phyloP scores from a whole-genome alignment of 176 grass and related monocot species.

The Oryza rufipogon region DNA sequence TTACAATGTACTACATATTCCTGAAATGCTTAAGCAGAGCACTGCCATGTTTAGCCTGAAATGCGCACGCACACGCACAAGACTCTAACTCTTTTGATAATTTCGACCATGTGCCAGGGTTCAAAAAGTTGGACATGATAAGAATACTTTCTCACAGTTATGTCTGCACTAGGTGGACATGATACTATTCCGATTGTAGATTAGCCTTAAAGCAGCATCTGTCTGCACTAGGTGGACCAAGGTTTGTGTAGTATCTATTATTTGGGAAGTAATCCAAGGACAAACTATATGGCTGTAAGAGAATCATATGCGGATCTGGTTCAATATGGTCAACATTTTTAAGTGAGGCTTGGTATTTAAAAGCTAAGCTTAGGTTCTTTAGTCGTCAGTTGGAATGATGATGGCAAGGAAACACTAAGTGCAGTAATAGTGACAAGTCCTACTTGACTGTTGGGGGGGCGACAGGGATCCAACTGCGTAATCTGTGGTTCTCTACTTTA shows the following conservation, averaged over 20 bases:
- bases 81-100: neutral
- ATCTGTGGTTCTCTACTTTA: slow-evolving; percentile 14
- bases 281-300: neutral
- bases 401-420: slow-evolving; percentile 22
- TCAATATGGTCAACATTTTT: slow-evolving; percentile 16
- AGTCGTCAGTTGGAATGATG: slow-evolving; percentile 35
- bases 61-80: neutral
- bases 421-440: slow-evolving; percentile 19
- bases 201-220: slow-evolving; percentile 1
- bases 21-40: neutral
- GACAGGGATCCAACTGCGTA: slow-evolving; percentile 25
- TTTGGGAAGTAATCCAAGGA: slow-evolving; percentile 18
- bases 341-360: slow-evolving; percentile 27
- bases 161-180: neutral
- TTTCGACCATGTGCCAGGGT: neutral
- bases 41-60: neutral
- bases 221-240: slow-evolving; percentile 17
- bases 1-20: neutral
- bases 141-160: slow-evolving; percentile 10
- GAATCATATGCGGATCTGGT: neutral
- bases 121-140: neutral
- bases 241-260: slow-evolving; percentile 3
- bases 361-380: slow-evolving; percentile 25
- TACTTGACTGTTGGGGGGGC: slow-evolving; percentile 25
- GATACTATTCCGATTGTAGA: neutral